Base-by-base conservation (phyloP, 768 basidiomycete genomes). In the Zangia roseola region DNA sequence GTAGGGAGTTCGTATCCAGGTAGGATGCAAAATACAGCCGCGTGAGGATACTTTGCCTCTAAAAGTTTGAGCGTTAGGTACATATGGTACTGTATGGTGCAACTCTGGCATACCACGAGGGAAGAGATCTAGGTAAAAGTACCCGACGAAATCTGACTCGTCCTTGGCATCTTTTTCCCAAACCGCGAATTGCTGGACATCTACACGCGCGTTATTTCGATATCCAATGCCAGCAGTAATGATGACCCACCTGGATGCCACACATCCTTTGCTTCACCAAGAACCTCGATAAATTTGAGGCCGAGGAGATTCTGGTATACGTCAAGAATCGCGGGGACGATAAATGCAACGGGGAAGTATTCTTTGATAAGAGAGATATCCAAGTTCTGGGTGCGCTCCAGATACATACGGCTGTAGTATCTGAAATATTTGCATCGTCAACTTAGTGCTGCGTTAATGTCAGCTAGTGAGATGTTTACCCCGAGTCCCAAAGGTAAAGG, bases 101-200 rank as follows among this genome's bases (percentile, higher is more conserved):
- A 14, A 35, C 10, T 6, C 69, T 9, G 62, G 16, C 31, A 16
- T 31, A 88, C 89, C 78, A 19, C 90, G 82, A 48, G 90, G 90
- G 76, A 87, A 92, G 34, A 94, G 77, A 59, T 94, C 92, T 25
- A 94, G 84, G 60, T 91, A 91, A 63, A 88, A 88, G 66, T 91
- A 86, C 3, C 92, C 92, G 17, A 93, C 62, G 60, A 94, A 94
- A 24, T 75, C 86, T 1, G 81, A 74, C 55, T 74, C 81, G 53
- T 84, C 82, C 43, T 79, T 84, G 17, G 86, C 84, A 50, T 80
- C 82, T 44, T 82, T 82, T 57, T 88, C 84, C 92, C 91, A 94
- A 6, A 93, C 91, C 2, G 87, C 71, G 60, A 86, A 94, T 53
- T 86, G 81, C 57, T 91, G 88, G 0, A 90, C 91, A 49, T 94